These are phyloP conservation scores for Talaromyces proteolyticus DNA, from an alignment of 495 filamentous ascomycete species.

Conservation along the genomic window DNA sequence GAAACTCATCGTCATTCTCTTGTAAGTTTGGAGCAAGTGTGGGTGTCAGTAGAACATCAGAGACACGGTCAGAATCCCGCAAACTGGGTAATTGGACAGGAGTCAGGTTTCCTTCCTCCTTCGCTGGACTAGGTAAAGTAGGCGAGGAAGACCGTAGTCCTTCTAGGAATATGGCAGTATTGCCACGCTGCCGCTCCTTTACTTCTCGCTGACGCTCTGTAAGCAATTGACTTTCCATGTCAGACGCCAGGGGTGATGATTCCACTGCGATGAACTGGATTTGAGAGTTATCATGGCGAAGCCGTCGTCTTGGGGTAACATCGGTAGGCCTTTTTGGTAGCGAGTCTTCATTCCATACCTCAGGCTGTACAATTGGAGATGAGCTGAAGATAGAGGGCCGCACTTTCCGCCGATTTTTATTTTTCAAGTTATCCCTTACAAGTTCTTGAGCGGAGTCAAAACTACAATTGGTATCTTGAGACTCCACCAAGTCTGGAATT, in stretches of 20 bases:
- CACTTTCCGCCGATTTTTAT: constrained; percentile 2
- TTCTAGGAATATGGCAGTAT: constrained; percentile 65
- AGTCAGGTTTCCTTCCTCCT: constrained; percentile 30
- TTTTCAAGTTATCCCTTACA: constrained; percentile 1
- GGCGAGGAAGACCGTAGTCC: constrained; percentile 58
- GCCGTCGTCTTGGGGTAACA: constrained; percentile 27
- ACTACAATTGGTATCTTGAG: constrained; percentile 29
- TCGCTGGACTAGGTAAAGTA: constrained; percentile 18
- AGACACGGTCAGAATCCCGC: constrained; percentile 12
- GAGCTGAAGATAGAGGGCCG: constrained; percentile 10
- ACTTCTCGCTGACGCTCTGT: constrained; percentile 73
- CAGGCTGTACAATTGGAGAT: constrained; percentile 5
- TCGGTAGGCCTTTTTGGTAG: neutral
- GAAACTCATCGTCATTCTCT: constrained; percentile 52
- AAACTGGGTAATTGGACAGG: constrained; percentile 23
- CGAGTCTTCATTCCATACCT: neutral
- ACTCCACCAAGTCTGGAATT: constrained; percentile 40
- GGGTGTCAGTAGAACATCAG: constrained; percentile 40
- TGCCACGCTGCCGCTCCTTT: constrained; percentile 50
- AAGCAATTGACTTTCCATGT: constrained; percentile 56
- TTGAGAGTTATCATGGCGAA: constrained; percentile 73
- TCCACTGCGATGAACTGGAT: constrained; percentile 66
- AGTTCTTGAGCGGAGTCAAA: constrained; percentile 5
- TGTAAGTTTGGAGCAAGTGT: constrained; percentile 31
- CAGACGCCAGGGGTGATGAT: constrained; percentile 38